Base-by-base conservation (phyloP, 2,329 filamentous ascomycete genomes). In the Fusarium floridanum region DNA sequence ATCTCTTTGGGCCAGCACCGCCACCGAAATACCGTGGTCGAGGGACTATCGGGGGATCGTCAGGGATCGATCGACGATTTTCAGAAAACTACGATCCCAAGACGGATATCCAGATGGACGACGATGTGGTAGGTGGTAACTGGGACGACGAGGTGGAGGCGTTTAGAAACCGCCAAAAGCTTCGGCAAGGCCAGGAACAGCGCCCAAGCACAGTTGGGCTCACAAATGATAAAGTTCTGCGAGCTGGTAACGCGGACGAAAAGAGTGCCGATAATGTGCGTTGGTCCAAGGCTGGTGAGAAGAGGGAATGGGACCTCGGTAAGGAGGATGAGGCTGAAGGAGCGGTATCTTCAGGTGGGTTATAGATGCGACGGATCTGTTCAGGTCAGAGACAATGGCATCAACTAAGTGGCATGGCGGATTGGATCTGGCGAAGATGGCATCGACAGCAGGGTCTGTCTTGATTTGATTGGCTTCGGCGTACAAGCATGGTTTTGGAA, bases 121-220 rank as follows among this genome's bases (percentile, higher is more conserved):
- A 84, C 10, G 67, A 70, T 3, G 85, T 86, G 1, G 85, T 82
- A 24, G 87, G 87, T 32, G 91, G 92, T 70, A 91, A 94, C 69
- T 98, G 95, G 95, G 93, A 94, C 53, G 90, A 94, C 76, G 91
- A 93, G 1, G 86, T 97, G 1, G 95, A 97, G 82, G 91, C 92
- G 6, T 87, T 94, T 66, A 89, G 93, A 43, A 95, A 97, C 80
- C 91, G 94, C n/a, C 90, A 94, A 75, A 92, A 91, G 74, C 95
- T 93, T 90, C 91, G 91, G 78, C 88, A 91, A 72, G 90, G 92
- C 75, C 94, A 95, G 34, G 93, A 93, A 8, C 92, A 95, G 62
- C 86, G 95, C 67, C 84, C 98, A 69, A 91, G 91, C 37, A 90
- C 90, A 22, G 95, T 94, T 0, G 95, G 95, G 0, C 97, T 97